Conservation (phyloP, 345 rosid genomes). For the Gossypium raimondii region DNA sequence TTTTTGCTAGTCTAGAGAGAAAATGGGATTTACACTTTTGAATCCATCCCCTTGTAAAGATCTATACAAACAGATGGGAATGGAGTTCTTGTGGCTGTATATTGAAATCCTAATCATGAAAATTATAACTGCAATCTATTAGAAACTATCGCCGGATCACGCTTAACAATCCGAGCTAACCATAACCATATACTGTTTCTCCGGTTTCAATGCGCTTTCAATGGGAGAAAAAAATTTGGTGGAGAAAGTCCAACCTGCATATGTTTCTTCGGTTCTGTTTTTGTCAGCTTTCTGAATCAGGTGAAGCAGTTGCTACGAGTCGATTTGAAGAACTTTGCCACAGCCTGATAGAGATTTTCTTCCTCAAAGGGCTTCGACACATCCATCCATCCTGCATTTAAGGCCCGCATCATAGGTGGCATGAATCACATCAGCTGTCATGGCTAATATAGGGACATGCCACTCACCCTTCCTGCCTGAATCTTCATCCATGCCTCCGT, state of each 20-base stretch:
- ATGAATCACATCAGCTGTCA: slow-evolving; percentile 97
- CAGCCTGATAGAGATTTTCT: slow-evolving; percentile 82
- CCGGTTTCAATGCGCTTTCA: no score
- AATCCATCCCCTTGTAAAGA: slow-evolving; percentile 14
- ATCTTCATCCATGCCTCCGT: slow-evolving; percentile 24
- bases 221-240: slow-evolving; percentile 29
- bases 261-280: background rate
- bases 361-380: slow-evolving; percentile 95
- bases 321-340: slow-evolving; percentile 70
- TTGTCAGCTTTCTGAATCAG: background rate
- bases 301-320: slow-evolving; percentile 11
- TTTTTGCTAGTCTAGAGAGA: no score
- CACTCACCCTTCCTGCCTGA: slow-evolving; percentile 24
- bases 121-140: slow-evolving; percentile 30
- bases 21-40: no score
- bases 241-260: slow-evolving; percentile 14
- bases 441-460: slow-evolving; percentile 89
- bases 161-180: background rate
- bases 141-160: slow-evolving; percentile 22
- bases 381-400: slow-evolving; percentile 91
- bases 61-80: slow-evolving; percentile 36
- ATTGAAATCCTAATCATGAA: slow-evolving; percentile 18
- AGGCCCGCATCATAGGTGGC: slow-evolving; percentile 83
- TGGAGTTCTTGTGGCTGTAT: slow-evolving; percentile 23
- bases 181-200: slow-evolving; percentile 21